Evolutionary conservation across 2,329 filamentous ascomycete genomes (phyloP).

Genomic region (Trichothecium sympodiale): DNA sequence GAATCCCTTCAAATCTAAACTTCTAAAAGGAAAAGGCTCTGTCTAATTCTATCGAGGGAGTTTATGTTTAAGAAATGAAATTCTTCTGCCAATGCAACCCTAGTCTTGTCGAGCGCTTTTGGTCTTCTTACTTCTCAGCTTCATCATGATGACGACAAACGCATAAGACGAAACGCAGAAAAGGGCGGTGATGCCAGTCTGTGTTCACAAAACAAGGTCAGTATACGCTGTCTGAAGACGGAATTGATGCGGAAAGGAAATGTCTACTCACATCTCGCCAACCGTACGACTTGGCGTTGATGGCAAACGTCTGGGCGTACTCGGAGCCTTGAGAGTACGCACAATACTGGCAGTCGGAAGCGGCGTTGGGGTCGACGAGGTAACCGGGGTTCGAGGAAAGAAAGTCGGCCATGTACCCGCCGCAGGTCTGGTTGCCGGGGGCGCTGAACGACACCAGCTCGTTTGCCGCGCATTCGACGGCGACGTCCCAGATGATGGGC

Average conservation of each 20-base stretch:
- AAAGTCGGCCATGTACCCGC: constrained; percentile 39
- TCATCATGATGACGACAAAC: constrained; percentile 26
- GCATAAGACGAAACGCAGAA: constrained; percentile 39
- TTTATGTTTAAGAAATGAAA: too few relatives aligned
- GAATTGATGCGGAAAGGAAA: constrained; percentile 9
- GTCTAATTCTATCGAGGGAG: too few relatives aligned
- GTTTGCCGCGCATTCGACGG: constrained; percentile 26
- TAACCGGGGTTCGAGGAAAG: constrained; percentile 32
- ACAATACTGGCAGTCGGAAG: constrained; percentile 42
- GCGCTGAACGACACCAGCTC: constrained; percentile 38
- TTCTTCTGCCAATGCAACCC: too few relatives aligned
- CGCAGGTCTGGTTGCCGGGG: constrained; percentile 36
- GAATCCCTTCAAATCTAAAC: too few relatives aligned
- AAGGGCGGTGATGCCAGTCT: constrained; percentile 37
- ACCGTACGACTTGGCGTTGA: constrained; percentile 44
- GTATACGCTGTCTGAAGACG: neutral
- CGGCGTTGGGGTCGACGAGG: constrained; percentile 44
- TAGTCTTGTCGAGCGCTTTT: constrained; percentile 18
- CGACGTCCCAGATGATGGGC: constrained; percentile 30
- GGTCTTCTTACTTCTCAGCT: constrained; percentile 25
- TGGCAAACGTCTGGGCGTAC: constrained; percentile 43
- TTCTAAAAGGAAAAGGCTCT: too few relatives aligned
- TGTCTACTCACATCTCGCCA: constrained; percentile 43
- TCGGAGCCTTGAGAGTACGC: constrained; percentile 42
- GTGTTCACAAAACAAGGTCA: neutral